These are phyloP conservation scores for Curvularia eragrostidis DNA, from an alignment of 2,329 filamentous ascomycete species.

Conservation along the genomic window DNA sequence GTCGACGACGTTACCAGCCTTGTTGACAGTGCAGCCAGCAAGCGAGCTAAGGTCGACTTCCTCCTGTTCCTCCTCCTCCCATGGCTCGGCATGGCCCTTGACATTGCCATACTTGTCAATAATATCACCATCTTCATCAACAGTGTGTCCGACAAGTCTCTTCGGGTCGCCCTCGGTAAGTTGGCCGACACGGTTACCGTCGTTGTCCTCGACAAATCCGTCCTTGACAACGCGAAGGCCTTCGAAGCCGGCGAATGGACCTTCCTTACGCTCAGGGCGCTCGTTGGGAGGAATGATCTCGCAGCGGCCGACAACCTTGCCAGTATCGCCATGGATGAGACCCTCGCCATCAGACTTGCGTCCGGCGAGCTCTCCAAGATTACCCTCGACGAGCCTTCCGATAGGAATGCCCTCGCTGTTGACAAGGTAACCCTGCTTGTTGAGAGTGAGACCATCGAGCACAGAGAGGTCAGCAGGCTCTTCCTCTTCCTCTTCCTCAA, in stretches of 20 bases:
- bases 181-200: slow-evolving; percentile 78
- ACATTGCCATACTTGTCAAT: slow-evolving; percentile 75
- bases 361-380: slow-evolving; percentile 62
- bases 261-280: slow-evolving; percentile 64
- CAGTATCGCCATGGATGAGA: slow-evolving; percentile 62
- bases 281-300: slow-evolving; percentile 65
- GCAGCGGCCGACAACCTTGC: slow-evolving; percentile 63
- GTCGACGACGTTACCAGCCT: slow-evolving; percentile 68
- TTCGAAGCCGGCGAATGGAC: slow-evolving; percentile 71
- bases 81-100: slow-evolving; percentile 66
- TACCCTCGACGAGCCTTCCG: slow-evolving; percentile 63
- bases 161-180: slow-evolving; percentile 75
- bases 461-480: slow-evolving; percentile 58
- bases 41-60: slow-evolving; percentile 65
- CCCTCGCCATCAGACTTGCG: slow-evolving; percentile 63
- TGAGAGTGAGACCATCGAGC: slow-evolving; percentile 61
- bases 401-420: slow-evolving; percentile 61
- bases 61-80: slow-evolving; percentile 57
- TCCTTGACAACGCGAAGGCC: slow-evolving; percentile 72
- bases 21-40: slow-evolving; percentile 68
- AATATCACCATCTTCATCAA: slow-evolving; percentile 84
- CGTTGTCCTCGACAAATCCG: slow-evolving; percentile 75
- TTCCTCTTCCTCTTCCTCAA: slow-evolving; percentile 54
- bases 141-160: slow-evolving; percentile 72
- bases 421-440: slow-evolving; percentile 66